A percentile compares a stretch with the other conserved stretches of the same genome.
Evolutionary conservation across 345 rosid genomes (phyloP).

Genomic region (Aethionema arabicum): DNA sequence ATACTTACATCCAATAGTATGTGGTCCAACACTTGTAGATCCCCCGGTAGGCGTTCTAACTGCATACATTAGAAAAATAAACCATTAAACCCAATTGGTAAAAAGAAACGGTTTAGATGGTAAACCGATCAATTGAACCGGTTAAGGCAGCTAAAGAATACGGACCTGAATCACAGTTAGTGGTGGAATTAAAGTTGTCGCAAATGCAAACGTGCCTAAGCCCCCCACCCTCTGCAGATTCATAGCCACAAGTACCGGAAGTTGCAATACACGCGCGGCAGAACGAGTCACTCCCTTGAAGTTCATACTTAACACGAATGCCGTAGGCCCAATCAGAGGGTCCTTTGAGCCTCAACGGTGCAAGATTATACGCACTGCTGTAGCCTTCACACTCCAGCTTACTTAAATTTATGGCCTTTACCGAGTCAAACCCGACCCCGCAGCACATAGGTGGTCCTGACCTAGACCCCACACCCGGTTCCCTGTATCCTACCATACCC

Average conservation of each 20-base stretch:
- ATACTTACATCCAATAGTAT: conserved; percentile 26
- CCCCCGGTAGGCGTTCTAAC: conserved; percentile 20
- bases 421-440: conserved; percentile 65
- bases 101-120: neutral
- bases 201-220: conserved; percentile 77
- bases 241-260: conserved; percentile 76
- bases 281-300: conserved; percentile 64
- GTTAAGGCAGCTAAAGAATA: neutral
- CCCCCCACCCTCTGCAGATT: conserved; percentile 53
- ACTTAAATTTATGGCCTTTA: conserved; percentile 67
- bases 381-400: conserved; percentile 81
- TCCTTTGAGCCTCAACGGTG: conserved; percentile 59
- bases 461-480: conserved; percentile 22
- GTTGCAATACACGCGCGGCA: conserved; percentile 85
- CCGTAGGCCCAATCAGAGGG: conserved; percentile 70
- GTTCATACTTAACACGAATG: conserved; percentile 72
- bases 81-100: neutral
- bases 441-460: conserved; percentile 82
- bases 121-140: neutral
- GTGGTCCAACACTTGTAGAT: conserved; percentile 19
- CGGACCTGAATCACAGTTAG: conserved; percentile 77
- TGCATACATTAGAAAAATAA: neutral
- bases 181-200: conserved; percentile 60
- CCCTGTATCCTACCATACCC: conserved; percentile 49
- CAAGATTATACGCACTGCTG: conserved; percentile 73